Conservation (phyloP, 2,329 filamentous ascomycete genomes). For the Trichoderma sp. region DNA sequence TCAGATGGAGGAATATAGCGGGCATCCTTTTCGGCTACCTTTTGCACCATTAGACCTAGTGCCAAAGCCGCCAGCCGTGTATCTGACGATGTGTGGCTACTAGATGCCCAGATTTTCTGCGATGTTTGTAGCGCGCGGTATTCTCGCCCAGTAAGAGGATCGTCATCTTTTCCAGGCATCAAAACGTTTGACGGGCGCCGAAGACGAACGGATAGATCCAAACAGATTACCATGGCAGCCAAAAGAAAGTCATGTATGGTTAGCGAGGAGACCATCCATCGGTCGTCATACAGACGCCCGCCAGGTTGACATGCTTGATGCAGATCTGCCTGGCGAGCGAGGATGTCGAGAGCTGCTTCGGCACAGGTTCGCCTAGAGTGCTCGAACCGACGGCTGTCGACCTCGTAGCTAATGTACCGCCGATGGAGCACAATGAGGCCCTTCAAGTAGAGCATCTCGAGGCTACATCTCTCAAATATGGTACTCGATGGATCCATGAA, state of each 20-base stretch:
- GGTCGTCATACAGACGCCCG: background rate
- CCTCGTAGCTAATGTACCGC: background rate
- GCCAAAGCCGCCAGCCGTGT: background rate
- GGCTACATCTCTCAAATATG: background rate
- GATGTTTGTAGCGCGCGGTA: background rate
- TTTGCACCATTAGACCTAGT: background rate
- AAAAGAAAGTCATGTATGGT: conserved; percentile 6
- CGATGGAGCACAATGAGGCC: conserved; percentile 3
- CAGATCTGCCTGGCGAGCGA: conserved; percentile 9
- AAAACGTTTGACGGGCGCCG: background rate
- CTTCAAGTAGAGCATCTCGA: conserved; percentile 1
- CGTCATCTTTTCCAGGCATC: background rate
- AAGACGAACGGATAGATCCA: conserved; percentile 5
- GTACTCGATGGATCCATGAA: background rate
- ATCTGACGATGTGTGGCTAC: background rate
- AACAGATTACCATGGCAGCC: conserved; percentile 4
- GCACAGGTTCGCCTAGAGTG: conserved; percentile 3
- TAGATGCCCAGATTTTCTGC: background rate
- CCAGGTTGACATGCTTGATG: background rate
- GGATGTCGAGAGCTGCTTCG: background rate
- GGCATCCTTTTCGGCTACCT: background rate
- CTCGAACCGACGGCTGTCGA: background rate
- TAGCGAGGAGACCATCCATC: background rate
- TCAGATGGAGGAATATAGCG: background rate
- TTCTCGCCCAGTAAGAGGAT: background rate